Evolutionary conservation across 148 eudicot species (phyloP).

Genomic region (Dianthus caryophyllus): DNA sequence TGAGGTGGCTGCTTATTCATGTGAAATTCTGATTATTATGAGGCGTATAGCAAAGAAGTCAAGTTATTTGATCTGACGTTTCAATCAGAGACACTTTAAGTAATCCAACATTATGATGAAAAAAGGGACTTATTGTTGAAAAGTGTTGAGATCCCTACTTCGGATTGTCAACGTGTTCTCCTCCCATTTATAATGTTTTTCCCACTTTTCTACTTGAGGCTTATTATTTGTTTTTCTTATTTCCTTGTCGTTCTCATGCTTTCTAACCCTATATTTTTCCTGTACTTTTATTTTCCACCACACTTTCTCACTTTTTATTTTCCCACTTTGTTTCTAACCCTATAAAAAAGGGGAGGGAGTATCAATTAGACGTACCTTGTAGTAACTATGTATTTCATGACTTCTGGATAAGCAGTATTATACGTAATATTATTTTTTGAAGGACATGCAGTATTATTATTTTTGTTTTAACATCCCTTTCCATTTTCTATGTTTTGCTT

Average conservation of each 20-base stretch:
- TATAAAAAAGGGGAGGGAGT: background rate
- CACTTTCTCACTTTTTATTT: too few relatives aligned
- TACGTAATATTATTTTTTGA: too few relatives aligned
- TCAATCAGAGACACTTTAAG: background rate
- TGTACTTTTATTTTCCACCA: too few relatives aligned
- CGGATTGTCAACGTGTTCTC: background rate
- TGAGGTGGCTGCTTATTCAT: background rate
- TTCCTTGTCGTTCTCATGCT: too few relatives aligned
- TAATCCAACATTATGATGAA: background rate
- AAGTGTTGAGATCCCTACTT: background rate
- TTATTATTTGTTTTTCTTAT: too few relatives aligned
- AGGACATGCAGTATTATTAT: background rate
- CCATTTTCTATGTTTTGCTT: slow-evolving; percentile 22
- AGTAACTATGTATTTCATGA: background rate
- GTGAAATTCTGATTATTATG: background rate
- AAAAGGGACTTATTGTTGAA: too few relatives aligned
- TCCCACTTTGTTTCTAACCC: too few relatives aligned
- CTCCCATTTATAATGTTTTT: background rate
- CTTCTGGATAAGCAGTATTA: too few relatives aligned
- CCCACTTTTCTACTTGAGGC: too few relatives aligned
- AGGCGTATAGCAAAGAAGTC: background rate
- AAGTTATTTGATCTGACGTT: background rate
- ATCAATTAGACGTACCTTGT: background rate
- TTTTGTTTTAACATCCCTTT: background rate
- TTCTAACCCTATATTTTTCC: too few relatives aligned